Base-by-base conservation (phyloP, 371 early-diverging fungal genomes). In the Catenaria anguillulae region DNA sequence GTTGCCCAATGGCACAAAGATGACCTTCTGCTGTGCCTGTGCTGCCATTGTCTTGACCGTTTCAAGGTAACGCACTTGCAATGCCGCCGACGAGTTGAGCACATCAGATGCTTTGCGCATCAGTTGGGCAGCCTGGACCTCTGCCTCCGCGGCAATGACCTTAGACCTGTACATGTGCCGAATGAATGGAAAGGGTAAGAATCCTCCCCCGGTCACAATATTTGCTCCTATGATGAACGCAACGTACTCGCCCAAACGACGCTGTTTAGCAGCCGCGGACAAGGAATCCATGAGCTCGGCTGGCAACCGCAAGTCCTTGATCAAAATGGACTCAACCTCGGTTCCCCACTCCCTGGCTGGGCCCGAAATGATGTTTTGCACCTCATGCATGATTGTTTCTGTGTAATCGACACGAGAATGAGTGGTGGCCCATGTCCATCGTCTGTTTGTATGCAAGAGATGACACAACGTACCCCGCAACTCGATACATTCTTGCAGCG, bases 61-160 rank as follows among this genome's bases (percentile, higher is more conserved):
- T 48, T 93, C 93, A 21, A 93, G 74, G 62, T 90, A 89, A 33
- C 90, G 80, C 59, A 89, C 89, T 66, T 89, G 90, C 84, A 82
- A 85, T 1, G 88, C 90, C 2, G 86, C 81, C 23, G 81, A 79
- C 19, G 77, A 75, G 64, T 71, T 83, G 33, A 84, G 71, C 61
- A 86, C 77, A 62, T 85, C 84, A 0, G 88, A 84, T 21, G 94
- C 92, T 64, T 93, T 86, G 48, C 93, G 77, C 94, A 93, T 94
- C 60, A 94, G 69, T 65, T 87, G 90, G 24, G 94, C 92, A 8
- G 89, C 76, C 37, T 92, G 87, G 1, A 94, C 68, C 64, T 93
- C 94, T 10, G 94, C 93, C 63, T 81, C 72, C 0, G 94, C 94
- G 29, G 85, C 80, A 64, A 93, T 94, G 45, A 94, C 82, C 73